Base-by-base conservation (phyloP, 2,329 filamentous ascomycete species). In the Sordariomycetes sp. region DNA sequence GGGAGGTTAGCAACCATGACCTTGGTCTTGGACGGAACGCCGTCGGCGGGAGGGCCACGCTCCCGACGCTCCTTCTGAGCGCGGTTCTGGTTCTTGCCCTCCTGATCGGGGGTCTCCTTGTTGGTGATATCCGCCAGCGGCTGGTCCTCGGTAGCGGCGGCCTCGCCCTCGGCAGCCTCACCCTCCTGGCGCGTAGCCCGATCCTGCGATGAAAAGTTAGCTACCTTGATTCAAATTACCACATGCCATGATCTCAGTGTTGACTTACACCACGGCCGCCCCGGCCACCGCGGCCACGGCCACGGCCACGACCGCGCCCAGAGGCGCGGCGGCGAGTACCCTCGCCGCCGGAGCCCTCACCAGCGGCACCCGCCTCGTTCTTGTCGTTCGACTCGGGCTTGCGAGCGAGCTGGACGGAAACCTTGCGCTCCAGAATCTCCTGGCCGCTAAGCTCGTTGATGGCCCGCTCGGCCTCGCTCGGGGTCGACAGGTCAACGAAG, bases 1-100 rank as follows among this genome's bases (percentile, higher is more conserved):
- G 94, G 94, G 63, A 99, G 85, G 81, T 99, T 99, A 70, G 94
- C 94, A 70, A 99, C 94, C 94, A 99, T 99, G 77, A 99, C 90
- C 88, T 99, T 99, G 76, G 89, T 97, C 87, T 97, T 97, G 76
- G 93, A 97, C 65, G 94, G 88, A 70, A 99, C 90, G 66, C 94
- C 94, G 72, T 99, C 93, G 75, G 96, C 93, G 61, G 94, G 94
- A 64, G 94, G 94, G 63, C 94, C 94, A 74, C 94, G 92, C 84
- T 97, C 82, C 66, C 83, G 80, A 68, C 82, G 80, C 77, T 85
- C 80, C 68, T 81, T 81, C 68, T 77, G 76, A 67, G 76, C 73
- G 62, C 80, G 80, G 67, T 74, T 70, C 70, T 81, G 75, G 60
- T 70, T 73, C 72, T 85, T 82, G 66, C 81, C 80, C 66, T 77